These are phyloP conservation scores for Rhodotorula sp. DNA, from an alignment of 1,284 basidiomycete species.

Conservation along the genomic window DNA sequence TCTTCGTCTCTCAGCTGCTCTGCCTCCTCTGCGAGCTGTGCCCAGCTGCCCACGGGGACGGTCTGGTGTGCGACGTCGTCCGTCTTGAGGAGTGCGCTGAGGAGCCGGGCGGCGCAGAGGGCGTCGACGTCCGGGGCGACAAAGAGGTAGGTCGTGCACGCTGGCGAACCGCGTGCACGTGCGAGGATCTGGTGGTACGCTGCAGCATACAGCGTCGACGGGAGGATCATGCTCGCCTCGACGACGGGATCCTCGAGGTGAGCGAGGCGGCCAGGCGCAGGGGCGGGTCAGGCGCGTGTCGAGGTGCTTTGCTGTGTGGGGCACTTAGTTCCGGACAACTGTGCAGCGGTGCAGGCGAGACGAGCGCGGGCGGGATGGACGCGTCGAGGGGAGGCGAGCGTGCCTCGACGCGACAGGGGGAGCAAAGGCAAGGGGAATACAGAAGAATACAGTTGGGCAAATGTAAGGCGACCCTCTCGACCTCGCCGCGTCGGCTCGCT, in stretches of 20 bases:
- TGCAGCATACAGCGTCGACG: not conserved
- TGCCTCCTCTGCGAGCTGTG: slow-evolving; percentile 66
- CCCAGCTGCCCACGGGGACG: slow-evolving; percentile 86
- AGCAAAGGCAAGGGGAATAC: too few relatives aligned
- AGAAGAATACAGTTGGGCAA: too few relatives aligned
- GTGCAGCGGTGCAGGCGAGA: not conserved
- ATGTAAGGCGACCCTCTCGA: too few relatives aligned
- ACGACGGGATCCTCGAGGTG: too few relatives aligned
- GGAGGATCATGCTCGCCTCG: not conserved
- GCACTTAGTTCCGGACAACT: not conserved
- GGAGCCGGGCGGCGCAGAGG: slow-evolving; percentile 82
- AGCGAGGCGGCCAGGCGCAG: not conserved
- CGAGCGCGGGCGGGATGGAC: too few relatives aligned
- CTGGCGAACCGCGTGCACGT: slow-evolving; percentile 26
- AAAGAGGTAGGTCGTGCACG: slow-evolving; percentile 61
- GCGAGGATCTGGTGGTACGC: slow-evolving; percentile 40
- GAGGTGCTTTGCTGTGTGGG: too few relatives aligned
- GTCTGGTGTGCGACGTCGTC: slow-evolving; percentile 91
- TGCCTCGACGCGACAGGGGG: too few relatives aligned
- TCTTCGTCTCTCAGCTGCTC: slow-evolving; percentile 71
- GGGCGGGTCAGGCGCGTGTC: not conserved
- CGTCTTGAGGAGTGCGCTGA: slow-evolving; percentile 84
- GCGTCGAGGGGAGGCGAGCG: too few relatives aligned
- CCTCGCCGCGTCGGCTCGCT: not conserved
- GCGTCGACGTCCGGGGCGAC: slow-evolving; percentile 88